Percentiles rank a stretch among this genome's conserved stretches.
Evolutionary conservation across 2,329 filamentous ascomycete species (phyloP).

Genomic region (Talaromyces sp.): DNA sequence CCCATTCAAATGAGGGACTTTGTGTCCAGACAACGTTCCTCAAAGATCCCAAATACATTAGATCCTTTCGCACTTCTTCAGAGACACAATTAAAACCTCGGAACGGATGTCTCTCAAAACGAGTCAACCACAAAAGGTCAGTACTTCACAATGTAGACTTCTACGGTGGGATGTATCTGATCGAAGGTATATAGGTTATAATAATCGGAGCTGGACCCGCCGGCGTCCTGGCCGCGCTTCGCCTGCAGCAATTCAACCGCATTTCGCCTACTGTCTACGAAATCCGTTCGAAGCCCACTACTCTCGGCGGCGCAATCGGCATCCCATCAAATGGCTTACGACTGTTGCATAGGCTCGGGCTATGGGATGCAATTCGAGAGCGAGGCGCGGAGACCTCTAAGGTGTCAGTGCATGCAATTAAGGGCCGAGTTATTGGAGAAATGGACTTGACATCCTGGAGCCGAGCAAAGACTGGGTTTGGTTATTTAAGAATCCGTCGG

Average conservation of each 20-base stretch:
- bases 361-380: background rate
- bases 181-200: background rate
- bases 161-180: too few species aligned
- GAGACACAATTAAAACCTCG: too few species aligned
- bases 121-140: too few species aligned
- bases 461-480: slow-evolving; percentile 21
- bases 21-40: too few species aligned
- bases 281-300: slow-evolving; percentile 22
- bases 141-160: too few species aligned
- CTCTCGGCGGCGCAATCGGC: slow-evolving; percentile 23
- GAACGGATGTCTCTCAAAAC: too few species aligned
- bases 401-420: background rate
- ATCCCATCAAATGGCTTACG: slow-evolving; percentile 26
- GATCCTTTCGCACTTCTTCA: too few species aligned
- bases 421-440: background rate
- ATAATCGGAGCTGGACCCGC: background rate
- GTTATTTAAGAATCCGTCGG: slow-evolving; percentile 24
- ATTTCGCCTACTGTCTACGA: slow-evolving; percentile 22
- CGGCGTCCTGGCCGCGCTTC: background rate
- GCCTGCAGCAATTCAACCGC: background rate
- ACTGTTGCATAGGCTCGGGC: slow-evolving; percentile 20
- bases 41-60: too few species aligned
- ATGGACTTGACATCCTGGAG: background rate
- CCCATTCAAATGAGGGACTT: too few species aligned
- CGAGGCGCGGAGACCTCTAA: background rate